phyloP scores from a whole-genome alignment of 1,284 basidiomycete species.

The Meripilus lineatus region DNA sequence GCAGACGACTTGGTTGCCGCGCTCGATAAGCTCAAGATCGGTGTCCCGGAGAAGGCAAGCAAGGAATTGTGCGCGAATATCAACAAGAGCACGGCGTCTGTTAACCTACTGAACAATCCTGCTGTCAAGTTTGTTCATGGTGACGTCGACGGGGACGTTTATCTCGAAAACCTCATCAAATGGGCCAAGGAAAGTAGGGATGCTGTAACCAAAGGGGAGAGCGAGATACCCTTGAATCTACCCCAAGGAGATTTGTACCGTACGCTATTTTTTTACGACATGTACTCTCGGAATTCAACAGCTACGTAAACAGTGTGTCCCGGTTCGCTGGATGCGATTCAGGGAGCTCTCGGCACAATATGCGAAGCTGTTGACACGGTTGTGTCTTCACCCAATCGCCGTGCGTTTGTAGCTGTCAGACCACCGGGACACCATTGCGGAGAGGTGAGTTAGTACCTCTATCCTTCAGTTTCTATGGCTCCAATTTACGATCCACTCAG shows the following conservation, averaged over 20 bases:
- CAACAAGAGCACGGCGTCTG: constrained; percentile 45
- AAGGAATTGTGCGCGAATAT: constrained; percentile 31
- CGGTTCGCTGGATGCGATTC: constrained; percentile 65
- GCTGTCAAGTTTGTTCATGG: constrained; percentile 76
- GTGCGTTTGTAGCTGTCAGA: constrained; percentile 80
- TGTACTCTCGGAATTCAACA: constrained; percentile 1
- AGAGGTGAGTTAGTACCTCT: constrained; percentile 33
- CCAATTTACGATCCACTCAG: constrained; percentile 13
- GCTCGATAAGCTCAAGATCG: constrained; percentile 52
- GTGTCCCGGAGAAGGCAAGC: constrained; percentile 1
- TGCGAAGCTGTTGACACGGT: constrained; percentile 81
- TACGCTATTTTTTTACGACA: constrained; percentile 36
- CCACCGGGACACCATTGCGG: constrained; percentile 93
- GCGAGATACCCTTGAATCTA: constrained; percentile 74
- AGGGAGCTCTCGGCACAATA: constrained; percentile 73
- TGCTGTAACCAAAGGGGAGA: constrained; percentile 59
- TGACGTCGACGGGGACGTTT: constrained; percentile 61
- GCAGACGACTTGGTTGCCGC: constrained; percentile 51
- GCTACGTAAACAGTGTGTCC: constrained; percentile 52
- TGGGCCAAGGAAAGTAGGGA: constrained; percentile 66
- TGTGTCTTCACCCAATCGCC: constrained; percentile 24
- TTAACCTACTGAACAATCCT: constrained; percentile 52
- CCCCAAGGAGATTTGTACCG: constrained; percentile 84
- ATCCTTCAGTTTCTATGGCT: neutral
- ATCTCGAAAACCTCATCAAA: constrained; percentile 53